phyloP scores from a whole-genome alignment of 140 eudicot species.

The Bidens hawaiensis region DNA sequence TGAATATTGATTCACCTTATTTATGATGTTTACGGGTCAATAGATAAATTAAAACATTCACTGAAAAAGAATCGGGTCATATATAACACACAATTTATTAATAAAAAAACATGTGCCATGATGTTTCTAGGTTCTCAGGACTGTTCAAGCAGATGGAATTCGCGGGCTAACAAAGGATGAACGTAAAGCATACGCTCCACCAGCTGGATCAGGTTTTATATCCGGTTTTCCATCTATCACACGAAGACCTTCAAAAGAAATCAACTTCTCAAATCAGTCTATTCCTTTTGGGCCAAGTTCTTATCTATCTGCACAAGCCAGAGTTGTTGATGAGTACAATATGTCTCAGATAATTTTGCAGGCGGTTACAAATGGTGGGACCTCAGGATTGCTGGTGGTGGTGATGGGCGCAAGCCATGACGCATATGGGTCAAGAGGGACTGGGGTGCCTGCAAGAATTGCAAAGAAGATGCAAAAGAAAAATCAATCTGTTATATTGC shows the following conservation, averaged over 20 bases:
- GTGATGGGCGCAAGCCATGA: constrained; percentile 95
- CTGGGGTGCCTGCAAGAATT: constrained; percentile 91
- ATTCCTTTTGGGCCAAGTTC: constrained; percentile 84
- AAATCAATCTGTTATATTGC: constrained; percentile 82
- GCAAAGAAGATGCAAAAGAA: constrained; percentile 88
- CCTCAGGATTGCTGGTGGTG: constrained; percentile 79
- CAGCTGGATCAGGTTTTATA: constrained; percentile 98
- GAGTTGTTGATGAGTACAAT: constrained; percentile 77
- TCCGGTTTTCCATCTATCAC: constrained; percentile 78
- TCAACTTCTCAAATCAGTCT: constrained; percentile 40
- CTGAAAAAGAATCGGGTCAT: not conserved
- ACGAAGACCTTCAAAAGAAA: constrained; percentile 58
- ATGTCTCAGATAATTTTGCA: constrained; percentile 81
- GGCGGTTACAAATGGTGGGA: constrained; percentile 63
- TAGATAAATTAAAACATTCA: not conserved
- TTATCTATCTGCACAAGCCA: constrained; percentile 81
- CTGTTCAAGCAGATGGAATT: constrained; percentile 83
- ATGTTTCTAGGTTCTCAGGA: constrained; percentile 65
- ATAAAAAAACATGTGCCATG: not conserved
- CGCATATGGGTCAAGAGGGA: constrained; percentile 85
- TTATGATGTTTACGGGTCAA: not conserved
- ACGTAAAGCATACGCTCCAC: constrained; percentile 81
- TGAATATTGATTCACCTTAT: not conserved
- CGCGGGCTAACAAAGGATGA: constrained; percentile 82
- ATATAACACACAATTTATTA: not conserved